A percentile compares a stretch with the other conserved stretches of the same genome.
Conservation (phyloP, 768 basidiomycete genomes). For the Amanita pallidorosea region DNA sequence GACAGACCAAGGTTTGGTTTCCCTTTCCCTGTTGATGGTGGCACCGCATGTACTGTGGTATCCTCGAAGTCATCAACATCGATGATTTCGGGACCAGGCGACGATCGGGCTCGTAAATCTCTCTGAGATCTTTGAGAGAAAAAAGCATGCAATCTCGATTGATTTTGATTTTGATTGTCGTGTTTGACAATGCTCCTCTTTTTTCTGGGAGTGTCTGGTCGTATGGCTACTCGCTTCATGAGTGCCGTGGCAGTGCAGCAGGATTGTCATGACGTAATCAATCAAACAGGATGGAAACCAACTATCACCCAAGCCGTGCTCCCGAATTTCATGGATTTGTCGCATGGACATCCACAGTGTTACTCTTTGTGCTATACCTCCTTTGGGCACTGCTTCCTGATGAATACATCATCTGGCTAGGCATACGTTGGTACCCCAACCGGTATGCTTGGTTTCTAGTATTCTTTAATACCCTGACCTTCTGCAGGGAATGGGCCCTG, state of each 20-base stretch:
- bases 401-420: constrained; percentile 49
- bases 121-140: too few relatives aligned
- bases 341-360: constrained; percentile 68
- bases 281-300: neutral
- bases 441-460: constrained; percentile 33
- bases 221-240: neutral
- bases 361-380: constrained; percentile 60
- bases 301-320: constrained; percentile 48
- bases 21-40: neutral
- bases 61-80: constrained; percentile 1
- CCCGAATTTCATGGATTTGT: constrained; percentile 90
- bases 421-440: constrained; percentile 82
- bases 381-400: constrained; percentile 80
- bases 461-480: neutral
- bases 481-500: constrained; percentile 71
- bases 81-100: neutral
- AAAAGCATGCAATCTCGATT: neutral
- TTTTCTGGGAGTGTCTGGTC: constrained; percentile 3
- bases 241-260: neutral
- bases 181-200: neutral
- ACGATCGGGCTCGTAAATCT: too few relatives aligned
- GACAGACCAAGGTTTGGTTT: neutral
- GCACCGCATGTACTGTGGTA: neutral
- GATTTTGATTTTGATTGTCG: neutral
- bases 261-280: neutral